Evolutionary conservation across 2,329 filamentous ascomycete genomes (phyloP).

Genomic region (Colletotrichum echinochloae): DNA sequence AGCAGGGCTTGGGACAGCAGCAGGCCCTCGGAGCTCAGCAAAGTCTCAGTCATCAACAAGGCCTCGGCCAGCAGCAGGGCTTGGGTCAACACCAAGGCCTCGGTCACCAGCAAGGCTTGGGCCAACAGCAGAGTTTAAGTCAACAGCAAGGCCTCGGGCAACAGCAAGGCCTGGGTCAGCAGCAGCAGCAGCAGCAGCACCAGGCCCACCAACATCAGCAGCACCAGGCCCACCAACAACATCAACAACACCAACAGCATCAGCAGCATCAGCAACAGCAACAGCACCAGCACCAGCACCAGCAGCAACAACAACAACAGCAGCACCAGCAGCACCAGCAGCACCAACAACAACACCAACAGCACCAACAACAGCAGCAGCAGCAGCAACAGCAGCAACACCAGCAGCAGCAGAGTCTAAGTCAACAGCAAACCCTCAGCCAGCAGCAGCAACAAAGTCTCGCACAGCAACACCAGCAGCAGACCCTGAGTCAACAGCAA

Average conservation of each 20-base stretch:
- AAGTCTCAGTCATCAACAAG: slow-evolving; percentile 35
- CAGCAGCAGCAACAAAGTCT: slow-evolving; percentile 47
- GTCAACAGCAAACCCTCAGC: slow-evolving; percentile 48
- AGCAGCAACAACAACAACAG: slow-evolving; percentile 47
- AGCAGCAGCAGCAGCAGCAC: slow-evolving; percentile 31
- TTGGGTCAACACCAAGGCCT: slow-evolving; percentile 32
- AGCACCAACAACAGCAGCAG: slow-evolving; percentile 49
- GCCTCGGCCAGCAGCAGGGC: slow-evolving; percentile 33
- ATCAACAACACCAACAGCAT: slow-evolving; percentile 48
- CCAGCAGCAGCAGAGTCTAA: slow-evolving; percentile 47
- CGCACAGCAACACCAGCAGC: slow-evolving; percentile 46
- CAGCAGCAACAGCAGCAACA: slow-evolving; percentile 48
- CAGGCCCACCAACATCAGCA: slow-evolving; percentile 48
- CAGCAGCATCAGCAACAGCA: slow-evolving; percentile 47
- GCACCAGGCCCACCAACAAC: slow-evolving; percentile 48
- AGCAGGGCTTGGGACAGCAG: slow-evolving; percentile 36
- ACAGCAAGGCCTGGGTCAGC: slow-evolving; percentile 33
- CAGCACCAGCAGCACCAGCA: slow-evolving; percentile 50
- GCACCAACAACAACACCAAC: slow-evolving; percentile 47
- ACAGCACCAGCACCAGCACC: slow-evolving; percentile 45
- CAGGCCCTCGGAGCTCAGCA: slow-evolving; percentile 38
- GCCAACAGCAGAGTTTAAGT: slow-evolving; percentile 20
- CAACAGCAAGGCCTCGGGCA: slow-evolving; percentile 33
- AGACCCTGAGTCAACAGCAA: slow-evolving; percentile 49
- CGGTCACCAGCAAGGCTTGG: slow-evolving; percentile 28